phyloP scores from a whole-genome alignment of 225 moss, liverwort and hornwort genomes.

The Pseudisothecium myosuroides region DNA sequence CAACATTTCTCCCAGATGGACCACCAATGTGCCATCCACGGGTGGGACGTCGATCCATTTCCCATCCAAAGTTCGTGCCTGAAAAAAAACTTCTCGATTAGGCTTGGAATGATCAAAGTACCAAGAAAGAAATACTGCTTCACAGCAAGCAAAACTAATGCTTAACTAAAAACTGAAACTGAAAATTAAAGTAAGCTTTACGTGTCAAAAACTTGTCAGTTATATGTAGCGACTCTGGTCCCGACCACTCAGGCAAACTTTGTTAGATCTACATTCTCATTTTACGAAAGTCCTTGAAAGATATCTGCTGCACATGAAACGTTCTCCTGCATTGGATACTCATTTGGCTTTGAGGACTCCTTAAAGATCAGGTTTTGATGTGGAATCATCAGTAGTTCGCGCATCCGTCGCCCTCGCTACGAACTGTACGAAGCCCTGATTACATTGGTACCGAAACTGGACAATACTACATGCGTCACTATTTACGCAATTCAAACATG shows the following conservation, averaged over 20 bases:
- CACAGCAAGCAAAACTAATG: not conserved
- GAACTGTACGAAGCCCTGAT: not conserved
- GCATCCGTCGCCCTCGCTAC: not conserved
- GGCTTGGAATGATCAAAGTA: not conserved
- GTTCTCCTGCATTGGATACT: not conserved
- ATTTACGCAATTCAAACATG: not conserved
- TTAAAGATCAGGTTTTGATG: not conserved
- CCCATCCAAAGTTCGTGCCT: slow-evolving; percentile 46
- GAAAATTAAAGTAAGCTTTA: not conserved
- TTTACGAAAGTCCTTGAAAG: not conserved
- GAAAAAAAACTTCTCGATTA: not conserved
- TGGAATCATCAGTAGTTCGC: not conserved
- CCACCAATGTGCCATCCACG: slow-evolving; percentile 36
- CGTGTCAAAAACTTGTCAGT: not conserved
- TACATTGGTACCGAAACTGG: not conserved
- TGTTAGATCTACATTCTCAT: not conserved
- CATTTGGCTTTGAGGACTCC: not conserved
- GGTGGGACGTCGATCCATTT: slow-evolving; percentile 54
- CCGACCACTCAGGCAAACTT: not conserved
- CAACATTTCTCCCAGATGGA: slow-evolving; percentile 66
- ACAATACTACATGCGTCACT: too few relatives aligned
- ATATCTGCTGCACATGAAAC: not conserved
- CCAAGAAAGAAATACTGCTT: not conserved
- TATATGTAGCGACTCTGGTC: not conserved
- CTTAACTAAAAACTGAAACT: not conserved